Evolutionary conservation across 139 green algal genomes (phyloP).

Genomic region (Tetradesmus lagerheimii): DNA sequence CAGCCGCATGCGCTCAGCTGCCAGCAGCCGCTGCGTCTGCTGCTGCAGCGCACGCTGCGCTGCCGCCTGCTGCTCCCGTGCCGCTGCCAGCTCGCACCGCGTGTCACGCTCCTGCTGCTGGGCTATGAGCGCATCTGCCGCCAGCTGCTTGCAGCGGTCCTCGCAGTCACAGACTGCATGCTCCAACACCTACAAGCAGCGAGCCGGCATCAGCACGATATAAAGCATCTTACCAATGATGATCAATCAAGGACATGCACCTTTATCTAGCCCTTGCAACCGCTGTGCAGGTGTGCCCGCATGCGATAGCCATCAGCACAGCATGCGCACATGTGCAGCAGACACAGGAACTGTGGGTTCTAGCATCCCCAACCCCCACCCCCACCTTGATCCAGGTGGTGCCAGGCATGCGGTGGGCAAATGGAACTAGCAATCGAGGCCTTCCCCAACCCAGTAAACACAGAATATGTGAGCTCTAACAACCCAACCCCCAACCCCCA

Average conservation of each 20-base stretch:
- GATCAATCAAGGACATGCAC: too few species aligned
- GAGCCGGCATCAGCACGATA: neutral
- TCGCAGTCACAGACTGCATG: conserved; percentile 31
- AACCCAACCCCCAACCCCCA: neutral
- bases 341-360: too few species aligned
- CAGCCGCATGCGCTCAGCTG: conserved; percentile 37
- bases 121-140: neutral
- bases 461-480: neutral
- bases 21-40: conserved; percentile 45
- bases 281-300: neutral
- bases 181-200: conserved; percentile 28
- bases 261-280: neutral
- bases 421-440: too few species aligned
- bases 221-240: too few species aligned
- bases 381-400: too few species aligned
- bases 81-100: conserved; percentile 11
- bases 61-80: neutral
- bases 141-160: conserved; percentile 27
- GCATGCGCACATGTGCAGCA: too few species aligned
- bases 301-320: neutral
- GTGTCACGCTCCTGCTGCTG: conserved; percentile 15
- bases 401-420: too few species aligned
- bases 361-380: too few species aligned
- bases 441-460: too few species aligned
- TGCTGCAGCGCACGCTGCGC: conserved; percentile 33